A percentile compares a stretch with the other conserved stretches of the same genome.
These are phyloP conservation scores for Stygiomarasmius scandens DNA, from an alignment of 1,284 basidiomycete genomes.

Conservation along the genomic window DNA sequence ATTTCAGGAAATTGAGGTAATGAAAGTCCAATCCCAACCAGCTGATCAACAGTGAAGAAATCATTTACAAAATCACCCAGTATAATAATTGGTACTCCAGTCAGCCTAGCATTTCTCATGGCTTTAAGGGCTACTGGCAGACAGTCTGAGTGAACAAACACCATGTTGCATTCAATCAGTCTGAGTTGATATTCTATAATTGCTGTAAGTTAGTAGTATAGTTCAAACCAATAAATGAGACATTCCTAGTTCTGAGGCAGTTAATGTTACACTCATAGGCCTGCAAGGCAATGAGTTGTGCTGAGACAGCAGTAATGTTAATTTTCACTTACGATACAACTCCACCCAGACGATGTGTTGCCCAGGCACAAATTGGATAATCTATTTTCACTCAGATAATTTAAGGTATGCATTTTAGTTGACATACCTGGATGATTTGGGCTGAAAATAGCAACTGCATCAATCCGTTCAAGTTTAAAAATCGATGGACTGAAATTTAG, in stretches of 20 bases:
- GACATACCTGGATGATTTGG: slow-evolving; percentile 25
- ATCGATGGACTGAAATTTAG: neutral
- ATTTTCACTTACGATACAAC: slow-evolving; percentile 22
- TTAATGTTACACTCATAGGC: slow-evolving; percentile 22
- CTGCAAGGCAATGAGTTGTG: slow-evolving; percentile 8
- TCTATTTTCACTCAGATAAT: slow-evolving; percentile 11
- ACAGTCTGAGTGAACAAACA: slow-evolving; percentile 22
- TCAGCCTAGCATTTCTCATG: slow-evolving; percentile 10
- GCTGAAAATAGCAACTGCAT: slow-evolving; percentile 24
- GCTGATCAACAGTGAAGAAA: too few relatives aligned
- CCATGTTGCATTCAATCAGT: slow-evolving; percentile 18
- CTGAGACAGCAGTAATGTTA: neutral
- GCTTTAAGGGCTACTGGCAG: slow-evolving; percentile 18
- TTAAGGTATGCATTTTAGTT: slow-evolving; percentile 1
- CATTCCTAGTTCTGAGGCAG: slow-evolving; percentile 22
- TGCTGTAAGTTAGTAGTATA: neutral
- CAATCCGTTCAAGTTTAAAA: too few relatives aligned
- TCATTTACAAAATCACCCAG: too few relatives aligned
- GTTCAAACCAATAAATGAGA: neutral
- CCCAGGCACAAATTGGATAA: slow-evolving; percentile 25
- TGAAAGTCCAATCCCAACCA: too few relatives aligned
- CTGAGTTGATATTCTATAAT: slow-evolving; percentile 22
- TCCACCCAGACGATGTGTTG: slow-evolving; percentile 24
- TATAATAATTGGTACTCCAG: too few relatives aligned
- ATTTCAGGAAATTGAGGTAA: too few relatives aligned